Evolutionary conservation across 2,329 filamentous ascomycete species (phyloP).

Genomic region (Eutypella sp.): DNA sequence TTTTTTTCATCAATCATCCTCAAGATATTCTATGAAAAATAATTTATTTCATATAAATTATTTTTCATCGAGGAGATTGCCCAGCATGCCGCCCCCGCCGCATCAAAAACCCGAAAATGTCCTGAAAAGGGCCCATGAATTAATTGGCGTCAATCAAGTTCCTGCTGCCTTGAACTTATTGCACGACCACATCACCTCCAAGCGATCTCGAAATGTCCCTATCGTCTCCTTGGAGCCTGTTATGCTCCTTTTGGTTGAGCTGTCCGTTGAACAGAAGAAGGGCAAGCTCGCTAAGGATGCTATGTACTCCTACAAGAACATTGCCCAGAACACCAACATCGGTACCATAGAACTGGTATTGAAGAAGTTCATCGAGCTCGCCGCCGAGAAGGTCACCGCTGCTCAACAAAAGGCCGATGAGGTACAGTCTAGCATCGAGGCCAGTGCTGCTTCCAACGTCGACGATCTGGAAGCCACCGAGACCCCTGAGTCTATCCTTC

Average conservation of each 20-base stretch:
- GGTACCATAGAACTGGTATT: slow-evolving; percentile 96
- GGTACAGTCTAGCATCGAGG: slow-evolving; percentile 82
- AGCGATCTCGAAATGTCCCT: slow-evolving; percentile 94
- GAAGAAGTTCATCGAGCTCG: slow-evolving; percentile 96
- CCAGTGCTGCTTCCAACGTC: slow-evolving; percentile 67
- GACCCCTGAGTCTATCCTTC: slow-evolving; percentile 95
- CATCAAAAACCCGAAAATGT: slow-evolving; percentile 99
- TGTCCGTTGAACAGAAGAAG: slow-evolving; percentile 95
- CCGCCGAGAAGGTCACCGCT: slow-evolving; percentile 91
- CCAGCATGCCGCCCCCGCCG: slow-evolving; percentile 78
- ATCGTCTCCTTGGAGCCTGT: slow-evolving; percentile 96
- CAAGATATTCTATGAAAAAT: too few species aligned
- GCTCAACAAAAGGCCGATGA: slow-evolving; percentile 96
- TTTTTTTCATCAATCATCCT: not conserved
- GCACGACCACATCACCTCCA: slow-evolving; percentile 98
- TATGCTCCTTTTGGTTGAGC: slow-evolving; percentile 95
- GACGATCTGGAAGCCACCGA: slow-evolving; percentile 96
- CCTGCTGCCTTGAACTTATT: slow-evolving; percentile 89
- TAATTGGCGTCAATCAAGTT: slow-evolving; percentile 94
- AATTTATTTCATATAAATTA: too few species aligned
- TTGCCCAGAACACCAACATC: slow-evolving; percentile 97
- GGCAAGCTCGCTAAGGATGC: slow-evolving; percentile 98
- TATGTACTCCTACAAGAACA: slow-evolving; percentile 99
- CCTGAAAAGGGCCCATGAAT: slow-evolving; percentile 95
- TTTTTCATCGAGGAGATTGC: slow-evolving; percentile 25